Conservation (phyloP, 495 filamentous ascomycete genomes). For the Penicillium bialowiezense region DNA sequence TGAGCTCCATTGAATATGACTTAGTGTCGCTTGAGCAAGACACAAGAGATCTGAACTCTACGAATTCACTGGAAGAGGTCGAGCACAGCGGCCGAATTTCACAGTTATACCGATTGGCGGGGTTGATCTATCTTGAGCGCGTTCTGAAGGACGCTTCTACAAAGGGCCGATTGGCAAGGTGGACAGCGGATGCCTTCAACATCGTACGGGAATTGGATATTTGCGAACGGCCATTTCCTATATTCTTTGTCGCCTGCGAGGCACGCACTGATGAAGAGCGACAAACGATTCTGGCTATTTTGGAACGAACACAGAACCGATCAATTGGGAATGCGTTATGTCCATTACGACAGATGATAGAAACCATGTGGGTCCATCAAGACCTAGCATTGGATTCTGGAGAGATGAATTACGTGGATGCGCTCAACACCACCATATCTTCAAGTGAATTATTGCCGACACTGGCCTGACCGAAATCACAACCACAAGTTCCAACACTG, state of each 20-base stretch:
- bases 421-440: constrained; percentile 1
- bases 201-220: background rate
- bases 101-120: constrained; percentile 8
- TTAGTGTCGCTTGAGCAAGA: background rate
- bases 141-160: background rate
- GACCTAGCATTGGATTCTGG: background rate
- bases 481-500: no score
- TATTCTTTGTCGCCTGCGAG: constrained; percentile 10
- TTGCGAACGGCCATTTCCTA: constrained; percentile 11
- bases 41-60: background rate
- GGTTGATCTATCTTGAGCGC: constrained; percentile 8
- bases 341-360: background rate
- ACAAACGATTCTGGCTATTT: background rate
- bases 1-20: constrained; percentile 3
- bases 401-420: background rate
- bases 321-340: background rate
- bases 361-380: constrained; percentile 4
- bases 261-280: constrained; percentile 7
- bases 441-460: constrained; percentile 2
- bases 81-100: background rate
- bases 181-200: constrained; percentile 3
- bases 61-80: background rate
- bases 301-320: constrained; percentile 2
- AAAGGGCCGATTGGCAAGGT: background rate
- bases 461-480: background rate